phyloP scores from a whole-genome alignment of 306 rosid genomes.

The Pterocarpus macrocarpus region DNA sequence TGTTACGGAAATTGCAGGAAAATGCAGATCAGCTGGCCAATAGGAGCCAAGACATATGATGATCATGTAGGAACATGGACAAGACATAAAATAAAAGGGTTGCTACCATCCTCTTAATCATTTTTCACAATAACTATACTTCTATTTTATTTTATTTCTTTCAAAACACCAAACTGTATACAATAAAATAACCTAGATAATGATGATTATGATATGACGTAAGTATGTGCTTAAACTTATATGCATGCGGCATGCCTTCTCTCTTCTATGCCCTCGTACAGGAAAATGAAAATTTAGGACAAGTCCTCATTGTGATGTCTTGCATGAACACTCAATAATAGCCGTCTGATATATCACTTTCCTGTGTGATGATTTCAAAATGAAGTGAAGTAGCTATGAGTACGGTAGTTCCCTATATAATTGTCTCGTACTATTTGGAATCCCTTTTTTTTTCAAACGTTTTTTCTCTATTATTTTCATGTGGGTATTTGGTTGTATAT shows the following conservation, averaged over 20 bases:
- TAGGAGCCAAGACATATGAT: constrained; percentile 14
- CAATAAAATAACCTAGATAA: neutral
- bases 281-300: constrained; percentile 27
- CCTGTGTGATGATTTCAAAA: constrained; percentile 39
- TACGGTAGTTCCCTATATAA: constrained; percentile 8
- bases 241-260: constrained; percentile 1
- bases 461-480: neutral
- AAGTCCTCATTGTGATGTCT: constrained; percentile 44
- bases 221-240: constrained; percentile 3
- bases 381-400: constrained; percentile 47
- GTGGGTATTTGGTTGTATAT: neutral
- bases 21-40: constrained; percentile 8
- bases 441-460: neutral
- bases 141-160: neutral
- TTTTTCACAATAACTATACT: neutral
- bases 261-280: neutral
- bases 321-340: constrained; percentile 29
- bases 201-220: neutral
- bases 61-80: constrained; percentile 14
- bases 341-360: constrained; percentile 51
- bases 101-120: neutral
- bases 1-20: constrained; percentile 30
- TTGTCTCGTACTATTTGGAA: constrained; percentile 43
- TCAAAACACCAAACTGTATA: neutral
- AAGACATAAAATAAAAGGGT: neutral